phyloP scores from a whole-genome alignment of 2,329 filamentous ascomycete genomes.

The Fusarium sp. region DNA sequence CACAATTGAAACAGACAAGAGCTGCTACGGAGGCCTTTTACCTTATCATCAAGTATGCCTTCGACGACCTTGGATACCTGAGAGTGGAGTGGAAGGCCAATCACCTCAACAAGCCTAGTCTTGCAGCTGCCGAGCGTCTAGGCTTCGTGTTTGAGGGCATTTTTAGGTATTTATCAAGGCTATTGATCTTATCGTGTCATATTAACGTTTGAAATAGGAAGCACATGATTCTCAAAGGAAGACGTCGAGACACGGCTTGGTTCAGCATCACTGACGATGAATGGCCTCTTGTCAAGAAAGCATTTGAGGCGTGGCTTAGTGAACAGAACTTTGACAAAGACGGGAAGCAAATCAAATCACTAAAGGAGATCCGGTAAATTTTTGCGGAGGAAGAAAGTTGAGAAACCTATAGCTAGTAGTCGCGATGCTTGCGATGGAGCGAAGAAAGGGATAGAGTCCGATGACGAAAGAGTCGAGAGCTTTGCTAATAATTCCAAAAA shows the following conservation, averaged over 20 bases:
- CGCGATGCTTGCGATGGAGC: neutral
- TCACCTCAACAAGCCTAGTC: slow-evolving; percentile 66
- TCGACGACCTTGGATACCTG: slow-evolving; percentile 66
- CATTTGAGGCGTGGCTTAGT: slow-evolving; percentile 67
- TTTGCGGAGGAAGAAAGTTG: neutral
- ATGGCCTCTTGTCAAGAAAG: slow-evolving; percentile 63
- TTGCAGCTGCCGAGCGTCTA: slow-evolving; percentile 66
- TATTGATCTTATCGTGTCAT: rapidly evolving
- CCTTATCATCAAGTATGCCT: slow-evolving; percentile 66
- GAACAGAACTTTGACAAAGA: slow-evolving; percentile 67
- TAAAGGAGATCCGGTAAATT: slow-evolving; percentile 53
- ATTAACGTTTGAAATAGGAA: slow-evolving; percentile 52
- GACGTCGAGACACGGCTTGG: slow-evolving; percentile 71
- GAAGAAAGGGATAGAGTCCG: neutral
- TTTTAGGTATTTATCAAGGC: slow-evolving; percentile 58
- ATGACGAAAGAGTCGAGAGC: neutral
- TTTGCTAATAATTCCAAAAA: too few species aligned
- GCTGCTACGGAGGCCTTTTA: slow-evolving; percentile 71
- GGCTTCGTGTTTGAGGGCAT: slow-evolving; percentile 72
- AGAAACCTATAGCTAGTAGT: neutral
- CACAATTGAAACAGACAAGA: slow-evolving; percentile 64
- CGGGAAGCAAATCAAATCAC: slow-evolving; percentile 63
- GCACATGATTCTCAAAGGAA: slow-evolving; percentile 71
- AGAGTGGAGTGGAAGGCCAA: slow-evolving; percentile 76
- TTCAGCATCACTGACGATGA: slow-evolving; percentile 70